Percentiles rank a stretch among this genome's conserved stretches.
Conservation (phyloP, 2,329 filamentous ascomycete species). For the Verticillium zaregamsianum region DNA sequence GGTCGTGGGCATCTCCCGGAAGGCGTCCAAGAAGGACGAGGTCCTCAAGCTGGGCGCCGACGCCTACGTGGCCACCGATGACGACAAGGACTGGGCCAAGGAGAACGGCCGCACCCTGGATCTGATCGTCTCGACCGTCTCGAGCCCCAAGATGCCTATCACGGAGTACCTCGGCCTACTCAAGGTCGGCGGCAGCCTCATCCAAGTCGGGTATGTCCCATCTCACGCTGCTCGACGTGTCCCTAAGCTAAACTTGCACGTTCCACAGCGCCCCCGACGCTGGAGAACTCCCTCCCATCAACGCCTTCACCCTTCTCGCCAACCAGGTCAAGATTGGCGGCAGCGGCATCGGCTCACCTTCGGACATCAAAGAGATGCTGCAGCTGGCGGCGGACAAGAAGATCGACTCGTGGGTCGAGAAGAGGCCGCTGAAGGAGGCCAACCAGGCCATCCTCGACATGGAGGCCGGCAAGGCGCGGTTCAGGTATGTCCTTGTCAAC, state of each 20-base stretch:
- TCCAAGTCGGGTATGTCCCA: conserved; percentile 18
- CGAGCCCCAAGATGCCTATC: conserved; percentile 39
- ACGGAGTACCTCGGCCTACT: conserved; percentile 53
- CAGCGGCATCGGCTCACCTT: conserved; percentile 31
- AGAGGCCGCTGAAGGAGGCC: conserved; percentile 44
- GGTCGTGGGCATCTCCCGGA: conserved; percentile 56
- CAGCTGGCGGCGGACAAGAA: conserved; percentile 48
- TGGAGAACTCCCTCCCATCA: conserved; percentile 5
- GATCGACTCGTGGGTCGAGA: conserved; percentile 50
- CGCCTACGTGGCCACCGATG: conserved; percentile 35
- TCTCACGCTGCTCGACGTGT: neutral
- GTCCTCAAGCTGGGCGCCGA: conserved; percentile 54
- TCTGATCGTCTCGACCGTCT: conserved; percentile 56
- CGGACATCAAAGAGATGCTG: conserved; percentile 53
- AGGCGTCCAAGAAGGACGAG: conserved; percentile 48
- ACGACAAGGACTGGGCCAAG: conserved; percentile 50
- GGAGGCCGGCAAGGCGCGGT: conserved; percentile 44
- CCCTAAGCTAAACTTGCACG: neutral
- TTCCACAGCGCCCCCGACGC: conserved; percentile 36
- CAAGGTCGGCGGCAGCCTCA: conserved; percentile 15
- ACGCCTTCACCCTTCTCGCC: conserved; percentile 28
- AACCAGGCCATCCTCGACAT: conserved; percentile 50
- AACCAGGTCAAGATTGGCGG: conserved; percentile 46
- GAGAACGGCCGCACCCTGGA: conserved; percentile 49
- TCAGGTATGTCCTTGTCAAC: conserved; percentile 37